Evolutionary conservation across 495 filamentous ascomycete species (phyloP).

Genomic region (Neurospora sp.): DNA sequence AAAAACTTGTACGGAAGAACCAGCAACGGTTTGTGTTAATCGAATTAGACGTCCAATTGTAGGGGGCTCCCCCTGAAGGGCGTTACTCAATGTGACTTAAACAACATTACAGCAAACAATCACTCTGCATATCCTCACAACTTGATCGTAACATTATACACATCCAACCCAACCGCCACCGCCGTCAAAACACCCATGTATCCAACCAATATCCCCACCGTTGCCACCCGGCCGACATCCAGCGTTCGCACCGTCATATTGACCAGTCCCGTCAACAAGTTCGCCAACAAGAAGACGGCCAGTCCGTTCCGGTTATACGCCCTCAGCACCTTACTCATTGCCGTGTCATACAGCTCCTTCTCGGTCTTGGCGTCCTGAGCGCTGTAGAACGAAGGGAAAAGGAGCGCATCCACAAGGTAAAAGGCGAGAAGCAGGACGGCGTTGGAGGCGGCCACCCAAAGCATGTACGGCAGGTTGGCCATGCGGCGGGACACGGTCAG

Average conservation of each 20-base stretch:
- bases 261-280: conserved; percentile 77
- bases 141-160: conserved; percentile 65
- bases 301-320: conserved; percentile 87
- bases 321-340: conserved; percentile 66
- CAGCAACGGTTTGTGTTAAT: background rate
- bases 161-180: conserved; percentile 62
- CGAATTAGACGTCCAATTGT: background rate
- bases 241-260: conserved; percentile 80
- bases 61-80: background rate
- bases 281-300: conserved; percentile 77
- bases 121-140: conserved; percentile 28
- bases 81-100: background rate
- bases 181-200: conserved; percentile 60
- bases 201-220: conserved; percentile 63
- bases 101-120: background rate
- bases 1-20: background rate
- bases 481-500: conserved; percentile 76
- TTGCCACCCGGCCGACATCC: conserved; percentile 46
- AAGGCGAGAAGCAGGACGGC: conserved; percentile 66
- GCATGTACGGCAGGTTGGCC: conserved; percentile 85
- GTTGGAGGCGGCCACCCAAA: conserved; percentile 90
- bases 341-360: conserved; percentile 46
- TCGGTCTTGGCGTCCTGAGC: conserved; percentile 39
- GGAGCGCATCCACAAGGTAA: conserved; percentile 60
- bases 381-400: conserved; percentile 63